phyloP scores from a whole-genome alignment of 129 eudicot species.

The Flaveria trinervia region DNA sequence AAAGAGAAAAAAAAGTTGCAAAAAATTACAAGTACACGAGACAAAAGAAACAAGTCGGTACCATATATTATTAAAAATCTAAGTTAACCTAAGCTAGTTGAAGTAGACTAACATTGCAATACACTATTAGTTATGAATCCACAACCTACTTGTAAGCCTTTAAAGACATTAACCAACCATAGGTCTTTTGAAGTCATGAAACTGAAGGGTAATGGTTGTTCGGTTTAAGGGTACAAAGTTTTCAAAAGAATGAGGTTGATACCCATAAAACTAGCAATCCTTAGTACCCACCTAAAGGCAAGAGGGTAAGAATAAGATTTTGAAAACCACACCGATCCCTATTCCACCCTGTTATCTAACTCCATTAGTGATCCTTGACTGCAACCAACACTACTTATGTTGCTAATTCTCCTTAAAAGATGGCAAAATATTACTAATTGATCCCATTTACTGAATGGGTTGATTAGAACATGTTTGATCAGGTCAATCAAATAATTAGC shows the following conservation, averaged over 20 bases:
- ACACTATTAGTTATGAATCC: background rate
- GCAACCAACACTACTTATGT: background rate
- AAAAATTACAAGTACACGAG: background rate
- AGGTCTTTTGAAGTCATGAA: background rate
- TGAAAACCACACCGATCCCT: background rate
- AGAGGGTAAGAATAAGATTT: background rate
- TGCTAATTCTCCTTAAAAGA: background rate
- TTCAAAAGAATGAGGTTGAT: background rate
- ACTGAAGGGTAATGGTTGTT: background rate
- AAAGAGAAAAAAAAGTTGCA: background rate
- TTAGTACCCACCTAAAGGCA: background rate
- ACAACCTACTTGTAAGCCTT: background rate
- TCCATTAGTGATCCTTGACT: background rate
- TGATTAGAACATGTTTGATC: background rate
- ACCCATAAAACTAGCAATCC: background rate
- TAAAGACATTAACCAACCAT: background rate
- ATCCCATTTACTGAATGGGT: background rate
- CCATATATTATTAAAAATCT: background rate
- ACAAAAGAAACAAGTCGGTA: background rate
- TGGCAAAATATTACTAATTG: background rate
- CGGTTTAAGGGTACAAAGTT: background rate
- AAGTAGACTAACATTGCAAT: background rate
- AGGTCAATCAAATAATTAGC: background rate
- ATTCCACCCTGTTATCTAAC: background rate
- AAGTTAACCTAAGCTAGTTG: background rate